Conservation (phyloP, 495 filamentous ascomycete species). For the Penicillium atrosanguineum region DNA sequence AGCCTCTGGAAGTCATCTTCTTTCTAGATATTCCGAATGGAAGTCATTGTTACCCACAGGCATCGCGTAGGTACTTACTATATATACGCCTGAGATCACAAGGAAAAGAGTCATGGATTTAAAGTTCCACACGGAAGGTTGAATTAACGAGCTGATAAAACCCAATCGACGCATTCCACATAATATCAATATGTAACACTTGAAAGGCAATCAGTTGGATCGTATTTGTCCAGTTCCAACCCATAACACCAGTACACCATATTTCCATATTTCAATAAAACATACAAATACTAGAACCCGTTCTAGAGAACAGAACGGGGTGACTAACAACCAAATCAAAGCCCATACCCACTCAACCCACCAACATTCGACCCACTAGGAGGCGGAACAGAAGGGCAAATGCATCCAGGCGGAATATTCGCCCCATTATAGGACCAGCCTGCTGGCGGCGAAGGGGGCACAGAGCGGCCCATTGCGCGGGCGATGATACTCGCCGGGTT, state of each 20-base stretch:
- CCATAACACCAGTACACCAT: not conserved
- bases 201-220: not conserved
- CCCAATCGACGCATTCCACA: not conserved
- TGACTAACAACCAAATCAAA: not conserved
- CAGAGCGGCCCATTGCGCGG: constrained; percentile 22
- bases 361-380: constrained; percentile 3
- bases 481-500: constrained; percentile 19
- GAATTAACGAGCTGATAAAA: not conserved
- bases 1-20: too few species aligned
- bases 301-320: not conserved
- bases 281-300: not conserved
- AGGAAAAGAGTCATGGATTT: too few species aligned
- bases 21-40: too few species aligned
- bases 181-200: not conserved
- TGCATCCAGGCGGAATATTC: constrained; percentile 22
- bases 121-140: not conserved
- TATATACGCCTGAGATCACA: too few species aligned
- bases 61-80: too few species aligned
- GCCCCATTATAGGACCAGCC: constrained; percentile 13
- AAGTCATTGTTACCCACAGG: too few species aligned
- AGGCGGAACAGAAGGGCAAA: constrained; percentile 23
- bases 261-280: not conserved
- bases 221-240: not conserved
- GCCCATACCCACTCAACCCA: constrained; percentile 8
- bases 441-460: constrained; percentile 15